Conservation (phyloP, 2,329 filamentous ascomycete species). For the Penicillium janthinellum region DNA sequence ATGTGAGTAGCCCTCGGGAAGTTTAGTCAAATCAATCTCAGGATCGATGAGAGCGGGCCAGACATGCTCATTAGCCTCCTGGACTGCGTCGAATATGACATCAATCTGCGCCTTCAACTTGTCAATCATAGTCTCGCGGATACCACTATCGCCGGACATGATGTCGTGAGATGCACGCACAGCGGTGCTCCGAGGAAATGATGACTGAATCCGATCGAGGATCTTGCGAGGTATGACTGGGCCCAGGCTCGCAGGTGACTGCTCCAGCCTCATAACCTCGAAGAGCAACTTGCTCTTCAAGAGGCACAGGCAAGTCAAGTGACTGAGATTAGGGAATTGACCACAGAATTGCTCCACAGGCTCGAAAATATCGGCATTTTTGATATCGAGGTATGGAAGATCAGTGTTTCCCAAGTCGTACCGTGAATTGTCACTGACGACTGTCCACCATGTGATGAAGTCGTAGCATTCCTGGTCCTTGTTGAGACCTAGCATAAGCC, state of each 20-base stretch:
- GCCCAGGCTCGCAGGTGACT: background rate
- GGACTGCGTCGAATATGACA: background rate
- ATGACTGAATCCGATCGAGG: background rate
- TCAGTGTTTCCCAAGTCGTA: constrained; percentile 38
- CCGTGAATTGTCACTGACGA: background rate
- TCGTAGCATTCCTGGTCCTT: constrained; percentile 56
- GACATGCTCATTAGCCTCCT: background rate
- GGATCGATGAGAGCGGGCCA: background rate
- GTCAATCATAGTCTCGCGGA: background rate
- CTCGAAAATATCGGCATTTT: constrained; percentile 48
- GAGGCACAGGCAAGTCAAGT: constrained; percentile 31
- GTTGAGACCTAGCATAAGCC: constrained; percentile 49
- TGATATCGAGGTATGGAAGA: constrained; percentile 41
- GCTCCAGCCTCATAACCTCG: constrained; percentile 25
- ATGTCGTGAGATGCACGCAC: background rate
- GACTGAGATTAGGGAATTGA: constrained; percentile 2
- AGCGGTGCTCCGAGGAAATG: background rate
- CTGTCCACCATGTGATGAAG: constrained; percentile 53
- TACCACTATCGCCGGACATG: background rate
- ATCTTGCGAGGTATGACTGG: background rate
- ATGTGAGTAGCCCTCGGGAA: background rate
- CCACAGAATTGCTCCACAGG: constrained; percentile 24
- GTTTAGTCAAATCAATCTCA: background rate
- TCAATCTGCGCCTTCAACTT: constrained; percentile 6
- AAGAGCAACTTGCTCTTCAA: constrained; percentile 42